Evolutionary conservation across 106 monocot species (phyloP).

Genomic region (Dendrobium chrysotoxum): DNA sequence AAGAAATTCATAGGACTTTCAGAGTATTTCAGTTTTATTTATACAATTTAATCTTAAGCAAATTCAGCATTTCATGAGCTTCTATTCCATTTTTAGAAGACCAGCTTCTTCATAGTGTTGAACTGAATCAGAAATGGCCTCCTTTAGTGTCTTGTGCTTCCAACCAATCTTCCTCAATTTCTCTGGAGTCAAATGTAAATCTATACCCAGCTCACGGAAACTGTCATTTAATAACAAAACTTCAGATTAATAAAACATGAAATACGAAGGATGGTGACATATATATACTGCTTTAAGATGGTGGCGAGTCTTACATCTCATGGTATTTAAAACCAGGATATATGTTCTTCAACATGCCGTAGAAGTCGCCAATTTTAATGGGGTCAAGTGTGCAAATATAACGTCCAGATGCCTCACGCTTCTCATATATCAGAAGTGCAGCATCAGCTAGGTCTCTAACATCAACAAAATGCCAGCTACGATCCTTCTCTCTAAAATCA

Average conservation of each 20-base stretch:
- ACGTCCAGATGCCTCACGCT: conserved; percentile 50
- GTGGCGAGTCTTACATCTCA: conserved; percentile 16
- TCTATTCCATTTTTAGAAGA: not conserved
- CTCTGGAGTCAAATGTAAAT: not conserved
- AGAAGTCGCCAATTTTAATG: conserved; percentile 15
- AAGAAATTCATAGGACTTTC: too few relatives aligned
- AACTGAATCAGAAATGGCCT: not conserved
- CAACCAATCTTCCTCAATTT: conserved; percentile 3
- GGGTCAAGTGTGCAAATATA: conserved; percentile 25
- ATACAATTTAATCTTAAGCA: too few relatives aligned
- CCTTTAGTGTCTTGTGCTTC: not conserved
- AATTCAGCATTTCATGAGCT: too few relatives aligned
- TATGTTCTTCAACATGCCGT: conserved; percentile 27
- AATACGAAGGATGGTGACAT: not conserved
- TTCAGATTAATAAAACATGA: not conserved
- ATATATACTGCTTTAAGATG: too few relatives aligned
- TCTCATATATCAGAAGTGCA: conserved; percentile 49
- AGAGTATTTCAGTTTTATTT: too few relatives aligned
- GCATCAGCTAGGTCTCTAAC: conserved; percentile 68
- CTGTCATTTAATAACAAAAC: not conserved
- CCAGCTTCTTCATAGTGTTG: not conserved
- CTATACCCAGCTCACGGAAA: not conserved
- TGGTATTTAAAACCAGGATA: not conserved
- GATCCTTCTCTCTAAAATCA: not conserved
- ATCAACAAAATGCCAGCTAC: conserved; percentile 26